Conservation (phyloP, 2,329 filamentous ascomycete species). For the Hypoxylon sp. region DNA sequence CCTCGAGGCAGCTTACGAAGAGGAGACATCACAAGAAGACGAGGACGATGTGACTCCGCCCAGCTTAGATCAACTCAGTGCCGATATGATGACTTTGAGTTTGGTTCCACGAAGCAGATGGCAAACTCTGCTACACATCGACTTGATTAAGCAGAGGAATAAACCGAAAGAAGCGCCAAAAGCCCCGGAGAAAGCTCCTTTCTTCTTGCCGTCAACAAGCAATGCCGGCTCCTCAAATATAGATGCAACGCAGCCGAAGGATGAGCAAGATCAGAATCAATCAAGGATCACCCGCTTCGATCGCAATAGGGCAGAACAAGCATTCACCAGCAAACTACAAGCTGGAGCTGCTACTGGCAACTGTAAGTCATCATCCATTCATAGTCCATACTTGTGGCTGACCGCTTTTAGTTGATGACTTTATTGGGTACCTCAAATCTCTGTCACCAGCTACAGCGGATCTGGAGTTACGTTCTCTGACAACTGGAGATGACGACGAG, state of each 20-base stretch:
- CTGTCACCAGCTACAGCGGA: slow-evolving; percentile 89
- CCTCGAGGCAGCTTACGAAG: slow-evolving; percentile 82
- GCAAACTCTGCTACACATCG: slow-evolving; percentile 94
- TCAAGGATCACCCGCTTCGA: slow-evolving; percentile 81
- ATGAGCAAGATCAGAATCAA: slow-evolving; percentile 52
- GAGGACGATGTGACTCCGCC: slow-evolving; percentile 70
- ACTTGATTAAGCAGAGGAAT: slow-evolving; percentile 93
- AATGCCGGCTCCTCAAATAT: slow-evolving; percentile 48
- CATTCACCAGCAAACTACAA: slow-evolving; percentile 71
- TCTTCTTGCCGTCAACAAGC: slow-evolving; percentile 85
- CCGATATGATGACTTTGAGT: slow-evolving; percentile 88
- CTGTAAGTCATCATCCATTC: slow-evolving; percentile 65
- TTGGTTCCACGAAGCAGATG: slow-evolving; percentile 91
- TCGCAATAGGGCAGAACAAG: slow-evolving; percentile 68
- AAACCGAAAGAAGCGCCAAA: slow-evolving; percentile 94
- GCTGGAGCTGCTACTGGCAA: slow-evolving; percentile 68
- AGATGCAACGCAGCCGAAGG: slow-evolving; percentile 49
- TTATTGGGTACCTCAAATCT: slow-evolving; percentile 84
- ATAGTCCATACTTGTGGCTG: slow-evolving; percentile 24
- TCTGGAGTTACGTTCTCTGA: slow-evolving; percentile 88
- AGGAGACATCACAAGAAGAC: slow-evolving; percentile 63
- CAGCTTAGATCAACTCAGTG: slow-evolving; percentile 81
- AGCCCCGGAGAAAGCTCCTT: slow-evolving; percentile 92
- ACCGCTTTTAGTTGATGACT: slow-evolving; percentile 67
- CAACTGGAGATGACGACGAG: slow-evolving; percentile 61